Base-by-base conservation (phyloP, 202 grass and related monocot genomes). In the Panicum virgatum region DNA sequence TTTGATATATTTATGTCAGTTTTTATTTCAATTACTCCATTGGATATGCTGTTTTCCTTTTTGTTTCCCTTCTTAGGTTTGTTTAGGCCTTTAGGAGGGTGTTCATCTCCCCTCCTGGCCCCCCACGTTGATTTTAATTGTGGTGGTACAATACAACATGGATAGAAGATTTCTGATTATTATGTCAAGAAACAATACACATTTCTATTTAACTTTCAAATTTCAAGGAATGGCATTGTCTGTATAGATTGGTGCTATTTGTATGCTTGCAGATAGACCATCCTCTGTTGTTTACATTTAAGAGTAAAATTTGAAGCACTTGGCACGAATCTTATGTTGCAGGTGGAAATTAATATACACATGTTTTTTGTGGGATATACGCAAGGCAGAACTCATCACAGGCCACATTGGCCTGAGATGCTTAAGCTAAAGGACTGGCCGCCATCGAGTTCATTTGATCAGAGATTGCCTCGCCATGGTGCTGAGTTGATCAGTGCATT, bases 401-500 rank as follows among this genome's bases (percentile, higher is more conserved):
- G 22, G 56, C 8, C n/a, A 72, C 4, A 27, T 20, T 97, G 94
- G 91, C 94, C 91, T 42, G 89, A 92, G 83, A 94, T 97, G 88
- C 88, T 94, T 71, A 97, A 97, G 61, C 84, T 97, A 12, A 92
- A 94, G 82, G 92, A 97, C 64, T 94, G 94, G 94, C 94, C 94
- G 12, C 88, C 88, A 34, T 82, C 84, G 37, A 91, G 76, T 83
- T 82, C 82, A 15, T 94, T 98, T 84, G 88, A 89, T 16, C 19
- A 98, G 79, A 73, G 95, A 46, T 69, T 98, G 72, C 95, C 92
- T 61, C 92, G 92, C 52, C 95, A 98, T 70, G 82, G 92, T 80
- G 84, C 79, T 22, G 95, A 98, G 53, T 91, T 98, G 65, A 89
- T 93, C 38, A 84, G 90, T 9, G 90, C 90, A 12, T 84, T 98